Evolutionary conservation across 129 eudicot genomes (phyloP).

Genomic region (Flaveria robusta): DNA sequence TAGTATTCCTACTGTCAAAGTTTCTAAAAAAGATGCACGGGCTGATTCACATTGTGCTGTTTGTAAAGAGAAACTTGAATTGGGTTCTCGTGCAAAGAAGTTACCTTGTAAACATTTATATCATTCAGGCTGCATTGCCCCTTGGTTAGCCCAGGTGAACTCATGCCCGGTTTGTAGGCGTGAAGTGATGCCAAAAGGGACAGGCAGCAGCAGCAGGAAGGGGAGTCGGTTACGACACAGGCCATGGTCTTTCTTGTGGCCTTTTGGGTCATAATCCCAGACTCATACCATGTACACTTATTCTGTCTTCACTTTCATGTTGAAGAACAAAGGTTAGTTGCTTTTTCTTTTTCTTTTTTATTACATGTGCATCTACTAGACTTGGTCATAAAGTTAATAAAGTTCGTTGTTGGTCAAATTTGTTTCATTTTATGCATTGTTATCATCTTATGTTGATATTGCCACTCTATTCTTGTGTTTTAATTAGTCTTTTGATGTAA

Average conservation of each 20-base stretch:
- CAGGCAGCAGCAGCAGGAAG: conserved; percentile 31
- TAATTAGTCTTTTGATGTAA: neutral
- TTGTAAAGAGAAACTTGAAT: conserved; percentile 61
- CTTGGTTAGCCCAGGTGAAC: conserved; percentile 63
- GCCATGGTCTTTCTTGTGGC: conserved; percentile 76
- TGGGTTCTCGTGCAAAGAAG: conserved; percentile 64
- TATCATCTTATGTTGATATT: neutral
- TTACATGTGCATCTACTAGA: conserved; percentile 39
- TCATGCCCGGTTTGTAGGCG: conserved; percentile 88
- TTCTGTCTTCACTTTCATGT: conserved; percentile 10
- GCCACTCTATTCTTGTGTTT: neutral
- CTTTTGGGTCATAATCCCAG: conserved; percentile 37
- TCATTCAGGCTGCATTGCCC: conserved; percentile 74
- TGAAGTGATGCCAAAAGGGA: conserved; percentile 40
- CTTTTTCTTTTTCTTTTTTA: conserved; percentile 19
- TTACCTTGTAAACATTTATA: conserved; percentile 75
- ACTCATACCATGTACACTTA: neutral
- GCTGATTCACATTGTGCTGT: conserved; percentile 76
- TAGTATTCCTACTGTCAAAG: conserved; percentile 53
- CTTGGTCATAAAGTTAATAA: conserved; percentile 32
- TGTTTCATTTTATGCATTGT: conserved; percentile 14
- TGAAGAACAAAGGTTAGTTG: conserved; percentile 23
- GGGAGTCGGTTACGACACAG: conserved; percentile 41
- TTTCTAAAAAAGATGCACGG: conserved; percentile 57
- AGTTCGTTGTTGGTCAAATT: conserved; percentile 32